A percentile compares a stretch with the other conserved stretches of the same genome.
phyloP scores from a whole-genome alignment of 148 eudicot genomes.

The Simmondsia chinensis region DNA sequence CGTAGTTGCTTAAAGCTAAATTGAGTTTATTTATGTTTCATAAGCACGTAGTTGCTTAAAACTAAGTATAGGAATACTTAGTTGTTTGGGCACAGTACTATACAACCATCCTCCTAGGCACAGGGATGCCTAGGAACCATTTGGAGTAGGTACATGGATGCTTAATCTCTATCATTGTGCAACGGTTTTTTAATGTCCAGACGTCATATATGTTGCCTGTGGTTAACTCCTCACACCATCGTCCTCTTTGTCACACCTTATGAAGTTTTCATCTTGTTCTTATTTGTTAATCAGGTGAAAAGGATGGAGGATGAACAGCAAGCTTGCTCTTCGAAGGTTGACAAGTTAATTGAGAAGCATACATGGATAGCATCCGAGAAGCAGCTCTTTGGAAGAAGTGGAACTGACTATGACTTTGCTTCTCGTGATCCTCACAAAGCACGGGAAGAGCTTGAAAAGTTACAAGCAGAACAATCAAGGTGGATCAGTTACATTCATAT shows the following conservation, averaged over 20 bases:
- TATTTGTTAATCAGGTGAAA: slow-evolving; percentile 44
- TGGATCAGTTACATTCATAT: slow-evolving; percentile 5
- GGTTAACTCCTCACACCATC: too few species aligned
- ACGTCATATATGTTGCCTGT: not conserved
- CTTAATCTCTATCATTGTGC: too few species aligned
- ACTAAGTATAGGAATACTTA: too few species aligned
- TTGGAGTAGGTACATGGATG: too few species aligned
- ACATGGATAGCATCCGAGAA: slow-evolving; percentile 94
- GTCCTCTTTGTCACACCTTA: not conserved
- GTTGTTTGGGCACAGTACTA: too few species aligned
- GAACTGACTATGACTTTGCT: slow-evolving; percentile 82
- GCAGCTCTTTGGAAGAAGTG: slow-evolving; percentile 85
- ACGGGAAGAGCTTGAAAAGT: slow-evolving; percentile 53
- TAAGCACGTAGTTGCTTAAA: too few species aligned
- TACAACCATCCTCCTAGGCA: too few species aligned
- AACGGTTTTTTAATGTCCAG: too few species aligned
- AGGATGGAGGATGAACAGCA: slow-evolving; percentile 88
- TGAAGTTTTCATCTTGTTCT: not conserved
- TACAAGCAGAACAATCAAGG: slow-evolving; percentile 83
- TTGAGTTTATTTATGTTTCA: too few species aligned
- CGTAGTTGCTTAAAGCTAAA: too few species aligned
- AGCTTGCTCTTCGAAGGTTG: slow-evolving; percentile 74
- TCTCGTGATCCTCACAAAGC: slow-evolving; percentile 74
- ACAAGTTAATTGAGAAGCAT: slow-evolving; percentile 74
- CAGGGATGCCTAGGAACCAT: too few species aligned